These are phyloP conservation scores for Pichia californica DNA, from an alignment of 805 yeast species.

Conservation along the genomic window DNA sequence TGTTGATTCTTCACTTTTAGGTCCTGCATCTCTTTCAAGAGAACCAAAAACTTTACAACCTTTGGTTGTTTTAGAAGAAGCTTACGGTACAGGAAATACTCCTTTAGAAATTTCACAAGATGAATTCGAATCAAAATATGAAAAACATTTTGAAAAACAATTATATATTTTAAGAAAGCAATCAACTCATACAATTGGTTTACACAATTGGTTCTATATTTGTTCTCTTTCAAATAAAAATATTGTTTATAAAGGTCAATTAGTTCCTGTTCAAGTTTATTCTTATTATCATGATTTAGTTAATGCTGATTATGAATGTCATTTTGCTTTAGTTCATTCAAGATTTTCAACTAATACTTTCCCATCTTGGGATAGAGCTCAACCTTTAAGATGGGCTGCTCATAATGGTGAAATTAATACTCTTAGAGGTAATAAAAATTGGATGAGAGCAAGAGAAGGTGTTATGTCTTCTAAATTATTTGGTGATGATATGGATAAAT, in stretches of 20 bases:
- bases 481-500: slow-evolving; percentile 84
- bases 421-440: slow-evolving; percentile 93
- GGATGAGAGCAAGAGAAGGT: slow-evolving; percentile 99
- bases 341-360: slow-evolving; percentile 96
- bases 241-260: slow-evolving; percentile 95
- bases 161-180: slow-evolving; percentile 84
- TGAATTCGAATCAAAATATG: slow-evolving; percentile 51
- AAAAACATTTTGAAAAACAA: slow-evolving; percentile 70
- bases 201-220: slow-evolving; percentile 96
- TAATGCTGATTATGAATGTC: slow-evolving; percentile 89
- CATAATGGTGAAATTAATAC: slow-evolving; percentile 99
- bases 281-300: slow-evolving; percentile 88
- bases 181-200: slow-evolving; percentile 83
- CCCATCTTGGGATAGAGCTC: slow-evolving; percentile 99
- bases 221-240: slow-evolving; percentile 85
- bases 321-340: slow-evolving; percentile 93
- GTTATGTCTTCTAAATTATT: slow-evolving; percentile 82
- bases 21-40: slow-evolving; percentile 89
- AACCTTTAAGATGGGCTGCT: slow-evolving; percentile 94
- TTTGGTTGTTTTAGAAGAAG: slow-evolving; percentile 63
- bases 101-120: slow-evolving; percentile 35
- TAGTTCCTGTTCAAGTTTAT: slow-evolving; percentile 94
- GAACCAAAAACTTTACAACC: slow-evolving; percentile 93
- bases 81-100: slow-evolving; percentile 34
- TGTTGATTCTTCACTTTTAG: slow-evolving; percentile 86